Base-by-base conservation (phyloP, 2,329 filamentous ascomycete species). In the Fusarium anthophilum region DNA sequence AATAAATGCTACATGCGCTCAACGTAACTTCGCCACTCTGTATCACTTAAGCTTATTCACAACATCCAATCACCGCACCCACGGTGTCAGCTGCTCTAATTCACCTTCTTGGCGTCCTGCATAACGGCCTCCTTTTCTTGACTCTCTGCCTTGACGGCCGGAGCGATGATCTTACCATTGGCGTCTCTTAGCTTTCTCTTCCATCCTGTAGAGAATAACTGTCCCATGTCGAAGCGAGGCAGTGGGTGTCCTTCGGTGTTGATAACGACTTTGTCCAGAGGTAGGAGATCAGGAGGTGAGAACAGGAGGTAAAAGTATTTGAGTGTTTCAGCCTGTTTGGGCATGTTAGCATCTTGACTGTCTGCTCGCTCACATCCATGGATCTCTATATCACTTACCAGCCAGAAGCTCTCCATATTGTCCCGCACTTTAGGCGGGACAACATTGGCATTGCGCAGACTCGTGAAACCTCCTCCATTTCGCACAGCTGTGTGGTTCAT, bases 391-490 rank as follows among this genome's bases (percentile, higher is more conserved):
- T 43, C 37, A 86, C 92, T 85, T 84, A 94, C 93, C 86, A 99
- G 89, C 96, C 96, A 99, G 84, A 98, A 98, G 81, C 94, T 97
- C 85, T 99, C 96, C 96, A 99, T 98, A 77, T 98, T 98, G 83
- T 99, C 96, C 69, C 91, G 88, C 51, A 86, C 85, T 20, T 86
- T 82, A 1, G 94, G 91, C 26, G 95, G 95, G 15, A 96, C 83
- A 10, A 84, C 83, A 74, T 92, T 91, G 32, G 95, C 95, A 80
- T 97, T 90, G 24, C 87, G 87, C 70, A 98, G 86, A 74, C 93
- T 95, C 2, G 94, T 94, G 80, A 97, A 98, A 1, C 95, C 95
- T 44, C 91, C 91, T 43, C 91, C 91, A 44, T 95, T 92, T 48
- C 90, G 87, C 6, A 98, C 92, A 12, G 93, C 90, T 2, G 94